These are phyloP conservation scores for Spencermartinsiella europaea DNA, from an alignment of 805 yeast species.

Conservation along the genomic window DNA sequence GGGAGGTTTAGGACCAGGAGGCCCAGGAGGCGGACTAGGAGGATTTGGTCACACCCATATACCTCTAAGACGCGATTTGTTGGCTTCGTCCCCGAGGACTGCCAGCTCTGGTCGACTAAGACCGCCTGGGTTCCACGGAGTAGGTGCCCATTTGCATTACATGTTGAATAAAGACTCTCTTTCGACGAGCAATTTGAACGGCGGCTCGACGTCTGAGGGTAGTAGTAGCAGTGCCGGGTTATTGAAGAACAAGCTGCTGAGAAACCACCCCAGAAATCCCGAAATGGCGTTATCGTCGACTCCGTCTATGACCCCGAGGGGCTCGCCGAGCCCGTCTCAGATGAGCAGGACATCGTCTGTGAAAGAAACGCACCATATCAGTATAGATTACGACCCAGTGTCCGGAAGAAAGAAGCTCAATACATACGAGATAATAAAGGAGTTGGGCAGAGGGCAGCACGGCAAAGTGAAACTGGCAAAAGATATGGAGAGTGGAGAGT, in stretches of 20 bases:
- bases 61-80: not conserved
- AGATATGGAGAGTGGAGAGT: constrained; percentile 49
- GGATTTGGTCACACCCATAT: constrained; percentile 7
- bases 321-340: constrained; percentile 3
- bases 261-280: not conserved
- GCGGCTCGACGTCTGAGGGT: not conserved
- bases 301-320: not conserved
- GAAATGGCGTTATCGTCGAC: constrained; percentile 1
- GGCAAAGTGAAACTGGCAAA: constrained; percentile 94
- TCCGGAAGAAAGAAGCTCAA: constrained; percentile 76
- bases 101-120: not conserved
- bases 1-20: not conserved
- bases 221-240: too few relatives aligned
- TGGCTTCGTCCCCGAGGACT: not conserved
- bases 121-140: not conserved
- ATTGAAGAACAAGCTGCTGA: not conserved
- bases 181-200: not conserved
- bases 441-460: constrained; percentile 94
- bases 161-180: constrained; percentile 3
- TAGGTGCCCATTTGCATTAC: constrained; percentile 3
- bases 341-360: constrained; percentile 37
- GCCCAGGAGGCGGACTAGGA: too few relatives aligned
- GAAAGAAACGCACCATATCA: constrained; percentile 76
- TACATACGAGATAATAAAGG: constrained; percentile 81
- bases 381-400: constrained; percentile 83